These are phyloP conservation scores for Aspergillus sp. DNA, from an alignment of 2,329 filamentous ascomycete species.

Conservation along the genomic window DNA sequence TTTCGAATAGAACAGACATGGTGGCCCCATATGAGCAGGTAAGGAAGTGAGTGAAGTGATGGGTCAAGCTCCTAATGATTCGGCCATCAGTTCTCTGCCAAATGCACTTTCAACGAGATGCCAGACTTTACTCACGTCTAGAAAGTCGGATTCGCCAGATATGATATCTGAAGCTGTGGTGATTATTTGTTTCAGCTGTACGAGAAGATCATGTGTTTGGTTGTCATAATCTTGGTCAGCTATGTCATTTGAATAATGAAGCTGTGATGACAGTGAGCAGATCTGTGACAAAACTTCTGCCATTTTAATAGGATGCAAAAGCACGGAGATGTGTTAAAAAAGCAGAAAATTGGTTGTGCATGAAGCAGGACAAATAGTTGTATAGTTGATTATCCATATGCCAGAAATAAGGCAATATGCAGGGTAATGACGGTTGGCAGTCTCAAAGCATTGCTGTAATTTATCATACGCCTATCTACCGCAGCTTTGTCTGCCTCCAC, in stretches of 20 bases:
- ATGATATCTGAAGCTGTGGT: slow-evolving; percentile 24
- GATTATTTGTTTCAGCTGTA: slow-evolving; percentile 31
- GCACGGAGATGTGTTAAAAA: not conserved
- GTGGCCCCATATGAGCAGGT: slow-evolving; percentile 49
- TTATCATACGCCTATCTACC: too few species aligned
- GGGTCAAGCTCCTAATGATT: slow-evolving; percentile 43
- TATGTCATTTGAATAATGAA: slow-evolving; percentile 24
- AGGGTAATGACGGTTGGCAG: too few species aligned
- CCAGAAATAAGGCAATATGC: too few species aligned
- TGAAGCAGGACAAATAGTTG: too few species aligned
- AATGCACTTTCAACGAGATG: not conserved
- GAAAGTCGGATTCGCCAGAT: slow-evolving; percentile 25
- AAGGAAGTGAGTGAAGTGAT: slow-evolving; percentile 52
- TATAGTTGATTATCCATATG: too few species aligned
- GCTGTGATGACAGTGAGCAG: slow-evolving; percentile 35
- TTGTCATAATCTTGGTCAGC: slow-evolving; percentile 40
- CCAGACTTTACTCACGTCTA: slow-evolving; percentile 22
- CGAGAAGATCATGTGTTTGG: slow-evolving; percentile 33
- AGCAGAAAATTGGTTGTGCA: not conserved
- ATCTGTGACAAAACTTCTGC: slow-evolving; percentile 29
- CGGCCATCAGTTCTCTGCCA: not conserved
- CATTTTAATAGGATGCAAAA: slow-evolving; percentile 7
- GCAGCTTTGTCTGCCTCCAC: too few species aligned
- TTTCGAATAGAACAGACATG: slow-evolving; percentile 38
- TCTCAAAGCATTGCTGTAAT: too few species aligned